Evolutionary conservation across 2,329 filamentous ascomycete genomes (phyloP), one percentile per base, ranked within the genome.

Genomic region (Aspergillus fischeri): DNA sequence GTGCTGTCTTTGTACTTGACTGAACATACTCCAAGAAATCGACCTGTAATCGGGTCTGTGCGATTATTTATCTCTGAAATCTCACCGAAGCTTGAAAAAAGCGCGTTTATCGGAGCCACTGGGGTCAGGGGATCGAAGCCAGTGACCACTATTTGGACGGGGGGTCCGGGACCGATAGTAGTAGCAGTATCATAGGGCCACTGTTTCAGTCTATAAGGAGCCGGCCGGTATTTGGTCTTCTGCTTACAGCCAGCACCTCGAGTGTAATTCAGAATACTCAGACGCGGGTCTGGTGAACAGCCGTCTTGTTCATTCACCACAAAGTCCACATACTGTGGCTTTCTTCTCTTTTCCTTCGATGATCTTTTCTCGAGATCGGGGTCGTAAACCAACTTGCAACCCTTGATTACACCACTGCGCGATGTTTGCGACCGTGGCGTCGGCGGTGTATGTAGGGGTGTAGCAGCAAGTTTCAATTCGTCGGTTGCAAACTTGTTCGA

Each of bases 61-160:
- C 95, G 93, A 70, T 97, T 97, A 69, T 91, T 92, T 66, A 95
- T 89, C 69, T 92, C 89, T 48, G 89, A 88, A 61, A 99, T 92
- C 57, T 96, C 91, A 53, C 73, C 75, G 65, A 76, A 75, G 52
- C 73, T 75, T n/a, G 72, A 71, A 56, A 75, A 74, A 17, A 75
- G 64, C 4, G 72, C 71, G 48, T 59, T 74, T 55, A 75, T 75
- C 10, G 68, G 71, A 52, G 72, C 69, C 42, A 96, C 90, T 11
- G 91, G 85, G 44, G 90, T 88, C 62, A 97, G 79, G 6, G 93
- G 92, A 73, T 97, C 94, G 72, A 97, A 97, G n/a, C 92, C 91
- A n/a, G 87, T 92, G 21, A 97, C 91, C 3, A 97, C 88, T 51
- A 99, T 86, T 71, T 96, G 91, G 2, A 89, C 91, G 1, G 94